A percentile compares a stretch with the other conserved stretches of the same genome.
These are phyloP conservation scores for Colletotrichum coccodes DNA, from an alignment of 2,329 filamentous ascomycete genomes.

Conservation along the genomic window DNA sequence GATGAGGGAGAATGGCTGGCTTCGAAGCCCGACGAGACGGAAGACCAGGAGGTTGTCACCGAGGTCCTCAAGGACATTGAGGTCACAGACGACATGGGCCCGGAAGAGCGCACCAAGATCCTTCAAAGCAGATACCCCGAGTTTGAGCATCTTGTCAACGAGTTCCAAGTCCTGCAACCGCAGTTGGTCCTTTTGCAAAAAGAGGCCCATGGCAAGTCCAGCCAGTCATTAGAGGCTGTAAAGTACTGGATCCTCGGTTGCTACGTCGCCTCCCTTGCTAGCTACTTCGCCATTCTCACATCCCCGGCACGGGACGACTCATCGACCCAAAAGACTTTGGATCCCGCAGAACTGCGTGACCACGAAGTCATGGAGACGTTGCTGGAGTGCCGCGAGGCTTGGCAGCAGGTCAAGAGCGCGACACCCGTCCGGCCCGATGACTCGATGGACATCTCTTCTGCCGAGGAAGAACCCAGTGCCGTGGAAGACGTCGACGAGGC, in stretches of 20 bases:
- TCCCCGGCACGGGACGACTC: conserved; percentile 74
- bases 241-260: conserved; percentile 86
- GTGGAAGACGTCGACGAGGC: conserved; percentile 40
- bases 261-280: conserved; percentile 86
- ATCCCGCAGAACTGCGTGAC: conserved; percentile 83
- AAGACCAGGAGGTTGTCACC: conserved; percentile 73
- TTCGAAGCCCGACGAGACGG: conserved; percentile 60
- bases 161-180: conserved; percentile 79
- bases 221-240: conserved; percentile 68
- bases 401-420: conserved; percentile 79
- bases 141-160: conserved; percentile 85
- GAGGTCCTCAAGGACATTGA: conserved; percentile 88
- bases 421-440: conserved; percentile 54
- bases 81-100: conserved; percentile 81
- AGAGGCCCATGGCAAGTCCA: conserved; percentile 62
- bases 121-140: conserved; percentile 89
- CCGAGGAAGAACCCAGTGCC: conserved; percentile 42
- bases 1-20: conserved; percentile 88
- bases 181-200: conserved; percentile 68
- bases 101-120: conserved; percentile 79
- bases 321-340: conserved; percentile 67
- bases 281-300: conserved; percentile 95
- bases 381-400: conserved; percentile 81
- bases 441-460: conserved; percentile 44
- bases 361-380: conserved; percentile 92